Conservation (phyloP, 192 early-diverging fungal genomes). For the Backusella parvicylindrica region DNA sequence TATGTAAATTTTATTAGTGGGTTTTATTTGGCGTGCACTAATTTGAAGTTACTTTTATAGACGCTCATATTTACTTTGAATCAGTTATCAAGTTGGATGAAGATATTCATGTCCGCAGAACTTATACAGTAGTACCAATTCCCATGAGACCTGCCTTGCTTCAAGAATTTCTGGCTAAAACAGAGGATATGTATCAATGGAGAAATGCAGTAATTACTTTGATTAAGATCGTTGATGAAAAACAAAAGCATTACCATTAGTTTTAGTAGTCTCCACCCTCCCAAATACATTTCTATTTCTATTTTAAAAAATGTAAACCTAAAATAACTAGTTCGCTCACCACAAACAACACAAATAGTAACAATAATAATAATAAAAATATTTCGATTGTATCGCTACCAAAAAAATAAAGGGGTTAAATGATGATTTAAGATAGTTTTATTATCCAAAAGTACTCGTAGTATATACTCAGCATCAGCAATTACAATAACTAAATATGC, state of each 20-base stretch:
- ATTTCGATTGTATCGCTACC: no score
- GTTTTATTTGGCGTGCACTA: not conserved
- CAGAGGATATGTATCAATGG: constrained; percentile 1
- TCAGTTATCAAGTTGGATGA: not conserved
- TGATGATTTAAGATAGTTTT: no score
- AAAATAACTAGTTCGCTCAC: no score
- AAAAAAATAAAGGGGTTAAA: no score
- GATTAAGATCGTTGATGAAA: constrained; percentile 2
- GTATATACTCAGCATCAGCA: no score
- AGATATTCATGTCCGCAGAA: constrained; percentile 9
- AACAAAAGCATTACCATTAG: not conserved
- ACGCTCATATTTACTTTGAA: not conserved
- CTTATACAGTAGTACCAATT: constrained; percentile 1
- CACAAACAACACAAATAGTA: no score
- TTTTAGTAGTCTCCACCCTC: not conserved
- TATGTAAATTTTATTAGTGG: not conserved
- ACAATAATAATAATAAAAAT: no score
- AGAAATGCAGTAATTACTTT: not conserved
- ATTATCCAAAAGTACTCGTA: no score
- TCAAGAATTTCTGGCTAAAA: constrained; percentile 2
- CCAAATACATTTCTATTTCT: no score
- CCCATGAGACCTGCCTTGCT: not conserved
- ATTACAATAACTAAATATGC: no score
- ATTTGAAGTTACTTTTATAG: constrained; percentile 10
- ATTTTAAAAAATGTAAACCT: no score